Conservation (phyloP, 306 rosid genomes). For the Trifolium repens region DNA sequence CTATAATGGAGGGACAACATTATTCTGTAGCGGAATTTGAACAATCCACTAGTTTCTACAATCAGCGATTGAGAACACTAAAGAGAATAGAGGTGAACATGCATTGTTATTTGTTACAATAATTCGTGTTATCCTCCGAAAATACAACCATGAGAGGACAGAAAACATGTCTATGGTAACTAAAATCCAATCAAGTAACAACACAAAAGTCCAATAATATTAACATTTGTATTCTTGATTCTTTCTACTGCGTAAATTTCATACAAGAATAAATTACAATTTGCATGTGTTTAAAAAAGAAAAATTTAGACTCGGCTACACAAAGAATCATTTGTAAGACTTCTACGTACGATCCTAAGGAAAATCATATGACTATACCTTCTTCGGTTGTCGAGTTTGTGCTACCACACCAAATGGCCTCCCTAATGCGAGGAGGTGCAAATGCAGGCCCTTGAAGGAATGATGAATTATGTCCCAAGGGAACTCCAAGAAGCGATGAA, state of each 20-base stretch:
- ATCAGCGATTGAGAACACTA: not conserved
- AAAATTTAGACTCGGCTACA: not conserved
- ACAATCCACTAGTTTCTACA: not conserved
- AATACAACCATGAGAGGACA: conserved; percentile 11
- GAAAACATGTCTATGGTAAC: conserved; percentile 23
- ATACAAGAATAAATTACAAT: conserved; percentile 18
- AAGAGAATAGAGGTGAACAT: not conserved
- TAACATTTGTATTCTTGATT: conserved; percentile 28
- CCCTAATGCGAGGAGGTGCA: conserved; percentile 95
- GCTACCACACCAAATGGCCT: conserved; percentile 99
- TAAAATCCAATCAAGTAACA: conserved; percentile 2
- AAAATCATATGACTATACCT: conserved; percentile 55
- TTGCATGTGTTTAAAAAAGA: conserved; percentile 2
- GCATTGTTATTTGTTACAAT: not conserved
- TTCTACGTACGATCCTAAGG: conserved; percentile 12
- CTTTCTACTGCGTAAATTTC: conserved; percentile 15
- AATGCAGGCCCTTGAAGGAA: conserved; percentile 99
- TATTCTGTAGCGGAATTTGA: not conserved
- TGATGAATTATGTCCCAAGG: conserved; percentile 95
- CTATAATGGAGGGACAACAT: not conserved
- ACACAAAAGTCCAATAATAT: conserved; percentile 5
- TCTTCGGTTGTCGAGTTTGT: conserved; percentile 93
- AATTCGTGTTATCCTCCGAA: not conserved
- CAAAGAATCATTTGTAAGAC: not conserved
- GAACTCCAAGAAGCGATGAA: conserved; percentile 91